A percentile compares a stretch with the other conserved stretches of the same genome.
Conservation (phyloP, 805 yeast genomes). For the Saccharomycodes ludwigii region DNA sequence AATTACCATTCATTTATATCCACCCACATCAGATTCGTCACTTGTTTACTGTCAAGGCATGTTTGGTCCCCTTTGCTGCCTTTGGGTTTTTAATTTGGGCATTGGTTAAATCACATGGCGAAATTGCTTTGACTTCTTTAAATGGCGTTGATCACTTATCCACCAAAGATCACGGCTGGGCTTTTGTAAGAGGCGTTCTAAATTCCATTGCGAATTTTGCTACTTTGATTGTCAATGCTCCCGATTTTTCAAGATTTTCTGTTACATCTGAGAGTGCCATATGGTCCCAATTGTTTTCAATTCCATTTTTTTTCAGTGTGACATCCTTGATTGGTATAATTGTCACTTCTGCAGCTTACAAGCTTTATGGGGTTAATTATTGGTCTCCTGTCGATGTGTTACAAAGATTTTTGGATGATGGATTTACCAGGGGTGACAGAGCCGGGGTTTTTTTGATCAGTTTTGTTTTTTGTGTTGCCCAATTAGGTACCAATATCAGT, state of each 20-base stretch:
- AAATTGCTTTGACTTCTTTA: constrained; percentile 17
- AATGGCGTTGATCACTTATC: too few species aligned
- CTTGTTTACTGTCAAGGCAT: constrained; percentile 72
- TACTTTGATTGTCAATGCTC: constrained; percentile 67
- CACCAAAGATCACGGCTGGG: constrained; percentile 60
- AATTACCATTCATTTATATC: constrained; percentile 70
- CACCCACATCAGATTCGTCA: constrained; percentile 77
- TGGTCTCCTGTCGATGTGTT: constrained; percentile 50
- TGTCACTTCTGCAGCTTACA: constrained; percentile 55
- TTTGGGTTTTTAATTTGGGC: constrained; percentile 79
- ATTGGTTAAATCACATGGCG: constrained; percentile 62
- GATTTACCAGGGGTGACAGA: constrained; percentile 38
- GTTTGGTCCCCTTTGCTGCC: constrained; percentile 72
- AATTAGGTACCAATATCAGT: constrained; percentile 62
- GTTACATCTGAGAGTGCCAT: constrained; percentile 32
- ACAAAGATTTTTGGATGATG: constrained; percentile 27
- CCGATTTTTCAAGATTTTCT: constrained; percentile 74
- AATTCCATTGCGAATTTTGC: constrained; percentile 71
- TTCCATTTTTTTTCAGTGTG: constrained; percentile 60
- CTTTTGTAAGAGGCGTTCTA: constrained; percentile 60
- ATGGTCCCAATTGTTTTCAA: constrained; percentile 43
- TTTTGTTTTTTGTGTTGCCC: constrained; percentile 55
- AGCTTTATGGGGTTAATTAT: constrained; percentile 28
- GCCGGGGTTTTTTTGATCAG: constrained; percentile 64
- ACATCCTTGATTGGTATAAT: constrained; percentile 72